Evolutionary conservation across 2,329 filamentous ascomycete species (phyloP).

Genomic region (Cryphonectria radicalis): DNA sequence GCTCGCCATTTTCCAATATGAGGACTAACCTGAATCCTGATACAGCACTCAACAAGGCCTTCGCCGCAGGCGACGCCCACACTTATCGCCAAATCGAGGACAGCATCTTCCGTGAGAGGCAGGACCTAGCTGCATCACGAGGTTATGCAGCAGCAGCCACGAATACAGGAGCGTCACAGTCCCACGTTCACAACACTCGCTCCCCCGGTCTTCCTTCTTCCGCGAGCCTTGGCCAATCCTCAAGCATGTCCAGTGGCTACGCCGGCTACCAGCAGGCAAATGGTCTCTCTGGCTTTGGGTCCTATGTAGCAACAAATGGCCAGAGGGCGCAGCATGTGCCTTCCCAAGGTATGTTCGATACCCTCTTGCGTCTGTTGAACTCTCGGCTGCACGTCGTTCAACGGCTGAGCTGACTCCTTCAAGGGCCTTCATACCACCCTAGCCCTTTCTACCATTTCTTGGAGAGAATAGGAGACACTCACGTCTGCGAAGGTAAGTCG

Average conservation of each 20-base stretch:
- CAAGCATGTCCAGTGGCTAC: constrained; percentile 19
- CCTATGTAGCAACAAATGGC: constrained; percentile 21
- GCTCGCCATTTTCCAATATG: not conserved
- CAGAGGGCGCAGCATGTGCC: constrained; percentile 22
- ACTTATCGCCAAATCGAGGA: constrained; percentile 22
- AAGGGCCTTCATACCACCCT: constrained; percentile 56
- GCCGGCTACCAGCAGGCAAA: constrained; percentile 21
- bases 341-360: constrained; percentile 23
- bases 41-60: constrained; percentile 25
- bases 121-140: constrained; percentile 10
- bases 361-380: not conserved
- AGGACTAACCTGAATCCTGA: constrained; percentile 22
- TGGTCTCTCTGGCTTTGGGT: constrained; percentile 6
- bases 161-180: not conserved
- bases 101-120: constrained; percentile 24
- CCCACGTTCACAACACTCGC: constrained; percentile 8
- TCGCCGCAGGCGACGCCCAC: constrained; percentile 17
- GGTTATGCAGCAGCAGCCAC: not conserved
- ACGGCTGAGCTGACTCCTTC: constrained; percentile 18
- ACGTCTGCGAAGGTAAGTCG: constrained; percentile 73
- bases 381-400: constrained; percentile 1
- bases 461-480: constrained; percentile 65
- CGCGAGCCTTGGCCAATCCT: constrained; percentile 20
- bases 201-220: constrained; percentile 13
- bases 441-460: constrained; percentile 85